Base-by-base conservation (phyloP, 2,329 filamentous ascomycete species). In the Exophiala lecanii-corni region DNA sequence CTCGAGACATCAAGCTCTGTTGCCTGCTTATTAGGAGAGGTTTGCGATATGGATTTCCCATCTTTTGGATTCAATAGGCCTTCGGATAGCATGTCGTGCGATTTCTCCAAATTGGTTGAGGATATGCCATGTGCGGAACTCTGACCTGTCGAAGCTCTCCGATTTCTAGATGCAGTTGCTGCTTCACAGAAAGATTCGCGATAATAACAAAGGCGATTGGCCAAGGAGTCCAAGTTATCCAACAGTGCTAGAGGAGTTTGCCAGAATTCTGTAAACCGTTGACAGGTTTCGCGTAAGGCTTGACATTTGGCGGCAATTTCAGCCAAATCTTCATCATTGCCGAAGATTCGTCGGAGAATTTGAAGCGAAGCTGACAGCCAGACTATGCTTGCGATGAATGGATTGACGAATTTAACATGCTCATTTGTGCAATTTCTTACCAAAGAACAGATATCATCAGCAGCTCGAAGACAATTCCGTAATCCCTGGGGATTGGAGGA, bases 401-500 rank as follows among this genome's bases (percentile, higher is more conserved):
- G 60, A 36, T 61, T 62, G 16, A 62, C 56, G 43, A 57, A 57
- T 25, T 45, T 49, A 31, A 55, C 45, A 43, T 62, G 59, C 9
- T 28, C 25, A 9, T 28, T 28, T 28, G 25, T n/a, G n/a, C 25
- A 28, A 9, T n/a, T 28, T n/a, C n/a, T n/a, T 28, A 28, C n/a
- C 25, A 28, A 28, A 28, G 25, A 9, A n/a, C 25, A 28, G 9
- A 28, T 28, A 28, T 28, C 25, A n/a, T 28, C 25, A 28, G 25
- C 25, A 9, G n/a, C 25, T n/a, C n/a, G 25, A 28, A 28, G 25
- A n/a, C 25, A 28, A 28, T 28, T 28, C 25, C n/a, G 25, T n/a
- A 28, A n/a, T 9, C 25, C 25, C n/a, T 28, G 25, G 9, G 25
- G 9, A 28, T 28, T 28, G 9, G 9, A n/a, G 25, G 25, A 28